Conservation (phyloP, 345 rosid species). For the Lepidium sativum region DNA sequence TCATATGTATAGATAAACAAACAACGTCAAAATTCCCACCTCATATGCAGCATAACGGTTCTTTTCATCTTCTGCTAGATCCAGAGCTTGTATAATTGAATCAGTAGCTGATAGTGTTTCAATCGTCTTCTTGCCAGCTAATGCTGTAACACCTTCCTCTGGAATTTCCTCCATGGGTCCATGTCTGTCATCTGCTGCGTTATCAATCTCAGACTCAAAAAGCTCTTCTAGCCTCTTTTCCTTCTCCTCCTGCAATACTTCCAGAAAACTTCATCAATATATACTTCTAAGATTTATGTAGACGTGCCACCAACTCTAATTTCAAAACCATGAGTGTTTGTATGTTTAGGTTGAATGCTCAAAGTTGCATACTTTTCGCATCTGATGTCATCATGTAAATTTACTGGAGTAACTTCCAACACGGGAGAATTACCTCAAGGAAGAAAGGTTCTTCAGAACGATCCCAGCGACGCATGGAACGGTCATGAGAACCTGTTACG, state of each 20-base stretch:
- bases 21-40: conserved; percentile 30
- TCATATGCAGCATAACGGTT: conserved; percentile 57
- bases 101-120: conserved; percentile 77
- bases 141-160: conserved; percentile 87
- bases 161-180: conserved; percentile 61
- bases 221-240: conserved; percentile 91
- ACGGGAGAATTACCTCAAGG: conserved; percentile 52
- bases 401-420: neutral
- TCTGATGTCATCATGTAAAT: neutral
- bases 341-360: neutral
- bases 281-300: neutral
- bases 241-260: conserved; percentile 77
- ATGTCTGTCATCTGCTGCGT: conserved; percentile 51
- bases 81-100: conserved; percentile 69
- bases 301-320: neutral
- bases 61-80: conserved; percentile 61
- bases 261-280: neutral
- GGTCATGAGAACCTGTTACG: conserved; percentile 96
- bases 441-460: conserved; percentile 95
- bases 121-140: conserved; percentile 78
- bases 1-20: neutral
- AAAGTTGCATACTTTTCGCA: neutral
- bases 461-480: conserved; percentile 98
- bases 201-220: conserved; percentile 83
- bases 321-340: neutral